These are phyloP conservation scores for Sclerotinia glacialis DNA, from an alignment of 2,329 filamentous ascomycete species.

Conservation along the genomic window DNA sequence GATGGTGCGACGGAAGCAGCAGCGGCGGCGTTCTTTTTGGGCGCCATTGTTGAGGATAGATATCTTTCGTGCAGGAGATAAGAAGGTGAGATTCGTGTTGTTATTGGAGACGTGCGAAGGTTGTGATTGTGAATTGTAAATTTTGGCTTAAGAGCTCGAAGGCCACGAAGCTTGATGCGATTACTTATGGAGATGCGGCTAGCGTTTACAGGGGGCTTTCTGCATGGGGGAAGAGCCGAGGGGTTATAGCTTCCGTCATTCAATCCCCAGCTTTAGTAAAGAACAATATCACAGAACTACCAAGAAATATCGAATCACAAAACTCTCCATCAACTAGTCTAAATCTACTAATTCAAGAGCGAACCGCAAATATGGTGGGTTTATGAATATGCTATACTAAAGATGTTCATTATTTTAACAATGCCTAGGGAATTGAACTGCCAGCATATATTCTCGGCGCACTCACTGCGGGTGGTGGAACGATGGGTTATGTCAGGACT, in stretches of 20 bases:
- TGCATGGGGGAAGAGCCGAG: constrained; percentile 17
- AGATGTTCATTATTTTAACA: constrained; percentile 15
- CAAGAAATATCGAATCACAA: background rate
- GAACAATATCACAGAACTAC: background rate
- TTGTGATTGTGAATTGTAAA: constrained; percentile 16
- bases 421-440: constrained; percentile 45
- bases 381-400: background rate
- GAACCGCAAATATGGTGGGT: constrained; percentile 33
- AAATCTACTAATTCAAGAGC: background rate
- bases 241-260: constrained; percentile 16
- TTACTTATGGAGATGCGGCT: constrained; percentile 10
- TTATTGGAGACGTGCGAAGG: constrained; percentile 19
- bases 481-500: constrained; percentile 80
- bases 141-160: constrained; percentile 17
- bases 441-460: constrained; percentile 76
- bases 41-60: constrained; percentile 45
- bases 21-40: constrained; percentile 46
- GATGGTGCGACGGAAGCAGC: constrained; percentile 29
- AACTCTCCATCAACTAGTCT: background rate
- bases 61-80: background rate
- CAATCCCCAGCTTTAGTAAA: constrained; percentile 4
- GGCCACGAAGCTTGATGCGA: constrained; percentile 25
- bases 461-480: constrained; percentile 82
- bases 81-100: background rate
- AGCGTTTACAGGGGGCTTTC: constrained; percentile 14